Conservation (phyloP, 78 protist genomes). For the Dictyostelium capitatum region DNA sequence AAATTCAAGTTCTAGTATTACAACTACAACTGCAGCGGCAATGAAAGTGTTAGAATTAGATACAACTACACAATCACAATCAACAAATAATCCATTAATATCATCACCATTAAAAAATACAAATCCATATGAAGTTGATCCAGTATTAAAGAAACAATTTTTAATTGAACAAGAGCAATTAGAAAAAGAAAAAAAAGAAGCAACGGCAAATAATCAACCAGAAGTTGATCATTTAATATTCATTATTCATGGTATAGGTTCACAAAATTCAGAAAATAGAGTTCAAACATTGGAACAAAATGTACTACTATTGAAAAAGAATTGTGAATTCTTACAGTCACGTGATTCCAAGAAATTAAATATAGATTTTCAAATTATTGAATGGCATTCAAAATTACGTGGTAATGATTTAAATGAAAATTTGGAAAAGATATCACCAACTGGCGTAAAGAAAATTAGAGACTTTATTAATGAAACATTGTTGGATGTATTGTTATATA, state of each 20-base stretch:
- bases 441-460: slow-evolving; percentile 12
- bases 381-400: slow-evolving; percentile 60
- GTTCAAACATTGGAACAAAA: slow-evolving; percentile 31
- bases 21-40: not conserved
- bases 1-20: not conserved
- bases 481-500: slow-evolving; percentile 36
- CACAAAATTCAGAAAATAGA: not conserved
- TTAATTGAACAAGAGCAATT: not conserved
- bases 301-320: slow-evolving; percentile 26
- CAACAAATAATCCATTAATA: no score
- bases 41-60: slow-evolving; percentile 11
- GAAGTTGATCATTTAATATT: slow-evolving; percentile 41
- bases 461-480: slow-evolving; percentile 34
- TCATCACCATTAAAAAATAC: not conserved
- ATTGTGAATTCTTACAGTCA: slow-evolving; percentile 1
- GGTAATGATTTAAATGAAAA: not conserved
- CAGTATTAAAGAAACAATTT: slow-evolving; percentile 19
- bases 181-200: slow-evolving; percentile 3
- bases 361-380: slow-evolving; percentile 36
- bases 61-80: not conserved
- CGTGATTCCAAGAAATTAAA: not conserved
- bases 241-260: slow-evolving; percentile 58
- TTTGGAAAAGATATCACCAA: slow-evolving; percentile 33
- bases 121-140: slow-evolving; percentile 44
- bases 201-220: not conserved